Evolutionary conservation across 2,329 filamentous ascomycete species (phyloP).

Genomic region (Colletotrichum sp.): DNA sequence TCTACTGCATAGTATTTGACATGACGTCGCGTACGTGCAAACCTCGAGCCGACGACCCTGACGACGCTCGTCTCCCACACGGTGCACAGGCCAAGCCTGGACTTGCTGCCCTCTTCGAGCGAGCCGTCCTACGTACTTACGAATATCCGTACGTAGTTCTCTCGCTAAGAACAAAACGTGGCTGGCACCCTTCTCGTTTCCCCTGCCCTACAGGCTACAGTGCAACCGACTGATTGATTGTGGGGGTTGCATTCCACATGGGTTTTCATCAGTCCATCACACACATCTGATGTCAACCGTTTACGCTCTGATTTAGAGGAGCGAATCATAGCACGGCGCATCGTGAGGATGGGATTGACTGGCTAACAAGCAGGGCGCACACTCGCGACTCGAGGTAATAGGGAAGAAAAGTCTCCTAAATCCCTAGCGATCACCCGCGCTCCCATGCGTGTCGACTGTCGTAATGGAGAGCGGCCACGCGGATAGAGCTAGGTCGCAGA

Average conservation of each 20-base stretch:
- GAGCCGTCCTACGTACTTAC: not conserved
- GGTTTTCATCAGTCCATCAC: not conserved
- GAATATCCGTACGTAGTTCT: not conserved
- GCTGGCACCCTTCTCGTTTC: not conserved
- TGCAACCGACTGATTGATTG: slow-evolving; percentile 1
- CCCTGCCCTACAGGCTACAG: not conserved
- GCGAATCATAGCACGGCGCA: not conserved
- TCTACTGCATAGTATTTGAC: not conserved
- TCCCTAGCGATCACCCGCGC: slow-evolving; percentile 7
- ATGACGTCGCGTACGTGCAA: not conserved
- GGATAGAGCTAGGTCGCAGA: not conserved
- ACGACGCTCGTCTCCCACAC: not conserved
- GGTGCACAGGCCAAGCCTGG: not conserved
- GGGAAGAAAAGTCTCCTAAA: slow-evolving; percentile 1
- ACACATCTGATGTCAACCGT: not conserved
- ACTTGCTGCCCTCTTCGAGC: not conserved
- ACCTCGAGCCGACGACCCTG: not conserved
- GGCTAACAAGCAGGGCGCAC: not conserved
- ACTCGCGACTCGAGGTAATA: not conserved
- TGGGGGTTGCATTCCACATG: slow-evolving; percentile 9
- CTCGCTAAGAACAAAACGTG: not conserved
- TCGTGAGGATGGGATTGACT: not conserved
- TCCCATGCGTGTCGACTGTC: not conserved
- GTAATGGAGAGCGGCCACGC: not conserved
- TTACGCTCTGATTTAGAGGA: not conserved